phyloP scores from a whole-genome alignment of 176 grass and related monocot genomes.

The Otatea glauca region DNA sequence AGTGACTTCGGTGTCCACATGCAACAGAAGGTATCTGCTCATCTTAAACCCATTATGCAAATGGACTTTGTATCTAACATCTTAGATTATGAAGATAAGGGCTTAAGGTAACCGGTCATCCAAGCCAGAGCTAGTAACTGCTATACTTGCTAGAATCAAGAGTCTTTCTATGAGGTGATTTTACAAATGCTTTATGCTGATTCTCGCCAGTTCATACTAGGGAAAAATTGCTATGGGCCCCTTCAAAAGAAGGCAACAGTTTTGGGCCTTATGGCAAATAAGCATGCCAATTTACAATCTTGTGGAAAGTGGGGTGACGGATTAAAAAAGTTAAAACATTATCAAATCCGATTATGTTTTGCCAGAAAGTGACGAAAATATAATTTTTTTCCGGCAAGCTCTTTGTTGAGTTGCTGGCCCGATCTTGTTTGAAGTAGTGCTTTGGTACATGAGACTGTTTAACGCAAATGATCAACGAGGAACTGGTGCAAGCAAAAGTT shows the following conservation, averaged over 20 bases:
- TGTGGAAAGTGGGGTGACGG: not conserved
- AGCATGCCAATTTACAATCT: constrained; percentile 5
- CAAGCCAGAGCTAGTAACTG: not conserved
- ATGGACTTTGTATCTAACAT: not conserved
- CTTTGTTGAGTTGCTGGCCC: not conserved
- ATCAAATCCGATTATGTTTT: not conserved
- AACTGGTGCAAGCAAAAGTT: not conserved
- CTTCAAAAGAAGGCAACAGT: not conserved
- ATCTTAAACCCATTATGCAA: not conserved
- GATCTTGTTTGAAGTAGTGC: not conserved
- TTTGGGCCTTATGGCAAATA: not conserved
- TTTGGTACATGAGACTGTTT: constrained; percentile 3
- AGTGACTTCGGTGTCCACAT: constrained; percentile 95
- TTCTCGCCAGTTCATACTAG: not conserved
- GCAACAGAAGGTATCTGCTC: constrained; percentile 72
- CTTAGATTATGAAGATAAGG: not conserved
- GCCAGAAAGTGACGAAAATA: not conserved
- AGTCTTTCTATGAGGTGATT: not conserved
- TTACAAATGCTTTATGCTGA: not conserved
- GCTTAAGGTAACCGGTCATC: not conserved
- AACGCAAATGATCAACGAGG: not conserved
- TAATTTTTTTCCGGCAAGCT: not conserved
- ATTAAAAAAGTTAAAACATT: not conserved
- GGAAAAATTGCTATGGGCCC: not conserved
- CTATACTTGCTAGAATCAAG: constrained; percentile 2